Evolutionary conservation across 768 basidiomycete genomes (phyloP).

Genomic region (Holtermanniella nyarrowii): DNA sequence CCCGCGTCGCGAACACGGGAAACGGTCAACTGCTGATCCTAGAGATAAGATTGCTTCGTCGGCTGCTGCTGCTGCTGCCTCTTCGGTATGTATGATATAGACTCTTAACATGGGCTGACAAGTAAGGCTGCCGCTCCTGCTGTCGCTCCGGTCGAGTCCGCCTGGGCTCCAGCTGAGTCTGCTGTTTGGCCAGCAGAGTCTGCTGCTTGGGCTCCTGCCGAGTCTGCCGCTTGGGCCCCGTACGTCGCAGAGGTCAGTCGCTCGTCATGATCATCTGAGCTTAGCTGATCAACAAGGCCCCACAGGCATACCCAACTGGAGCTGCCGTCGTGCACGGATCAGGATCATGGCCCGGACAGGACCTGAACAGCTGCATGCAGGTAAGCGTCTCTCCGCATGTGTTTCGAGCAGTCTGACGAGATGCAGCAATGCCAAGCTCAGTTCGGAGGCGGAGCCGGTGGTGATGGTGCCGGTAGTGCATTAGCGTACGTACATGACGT

Average conservation of each 20-base stretch:
- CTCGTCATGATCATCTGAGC: too few species aligned
- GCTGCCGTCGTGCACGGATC: background rate
- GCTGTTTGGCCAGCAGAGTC: too few species aligned
- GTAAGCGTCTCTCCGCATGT: background rate
- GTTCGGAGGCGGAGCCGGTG: conserved; percentile 2
- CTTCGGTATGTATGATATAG: background rate
- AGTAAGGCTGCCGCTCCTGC: too few species aligned
- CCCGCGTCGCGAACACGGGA: background rate
- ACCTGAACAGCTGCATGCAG: conserved; percentile 2
- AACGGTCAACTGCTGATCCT: background rate
- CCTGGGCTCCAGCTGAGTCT: too few species aligned
- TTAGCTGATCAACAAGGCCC: background rate
- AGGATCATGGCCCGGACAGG: background rate
- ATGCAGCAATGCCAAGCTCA: conserved; percentile 1
- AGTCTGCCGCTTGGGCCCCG: too few species aligned
- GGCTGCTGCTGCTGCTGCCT: background rate
- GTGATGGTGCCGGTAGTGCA: background rate
- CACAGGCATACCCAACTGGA: background rate
- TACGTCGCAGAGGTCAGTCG: too few species aligned
- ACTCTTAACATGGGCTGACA: background rate
- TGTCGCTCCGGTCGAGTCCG: too few species aligned
- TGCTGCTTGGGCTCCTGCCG: too few species aligned
- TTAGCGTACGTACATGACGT: background rate
- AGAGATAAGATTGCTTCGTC: background rate
- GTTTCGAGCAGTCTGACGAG: background rate